These are phyloP conservation scores for Mortierella antarctica DNA, from an alignment of 192 early-diverging fungal genomes.

Conservation along the genomic window DNA sequence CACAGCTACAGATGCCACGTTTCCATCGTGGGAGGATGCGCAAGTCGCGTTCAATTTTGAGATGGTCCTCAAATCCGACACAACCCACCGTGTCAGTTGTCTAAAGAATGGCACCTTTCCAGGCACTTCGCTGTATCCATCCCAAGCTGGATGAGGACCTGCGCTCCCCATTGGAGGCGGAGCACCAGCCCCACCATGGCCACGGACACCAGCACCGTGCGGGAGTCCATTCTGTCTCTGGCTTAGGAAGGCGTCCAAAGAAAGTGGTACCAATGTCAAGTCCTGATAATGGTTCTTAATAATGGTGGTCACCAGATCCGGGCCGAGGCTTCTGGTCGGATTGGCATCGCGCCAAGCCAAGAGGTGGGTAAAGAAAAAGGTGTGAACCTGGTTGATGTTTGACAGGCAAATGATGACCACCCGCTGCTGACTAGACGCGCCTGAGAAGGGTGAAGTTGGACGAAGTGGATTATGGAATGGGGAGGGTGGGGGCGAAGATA, in stretches of 20 bases:
- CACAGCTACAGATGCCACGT: not conserved
- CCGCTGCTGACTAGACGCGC: conserved; percentile 2
- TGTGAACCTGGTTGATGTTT: conserved; percentile 45
- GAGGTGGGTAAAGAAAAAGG: conserved; percentile 46
- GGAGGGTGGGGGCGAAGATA: conserved; percentile 29
- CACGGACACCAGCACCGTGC: not conserved
- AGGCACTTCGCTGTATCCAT: conserved; percentile 44
- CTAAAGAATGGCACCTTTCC: conserved; percentile 38
- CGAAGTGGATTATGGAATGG: conserved; percentile 10
- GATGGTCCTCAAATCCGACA: conserved; percentile 23
- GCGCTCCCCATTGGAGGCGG: not conserved
- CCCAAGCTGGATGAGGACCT: conserved; percentile 48
- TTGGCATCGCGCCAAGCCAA: conserved; percentile 42
- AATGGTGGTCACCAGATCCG: conserved; percentile 41
- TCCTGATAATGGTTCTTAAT: conserved; percentile 50
- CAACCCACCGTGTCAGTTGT: conserved; percentile 42
- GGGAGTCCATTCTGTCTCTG: conserved; percentile 3
- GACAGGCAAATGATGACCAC: conserved; percentile 32
- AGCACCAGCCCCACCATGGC: not conserved
- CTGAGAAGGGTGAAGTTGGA: conserved; percentile 16
- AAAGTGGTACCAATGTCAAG: conserved; percentile 27
- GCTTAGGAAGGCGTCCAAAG: conserved; percentile 19
- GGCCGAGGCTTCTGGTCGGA: conserved; percentile 43
- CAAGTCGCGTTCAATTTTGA: conserved; percentile 12
- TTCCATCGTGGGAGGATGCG: not conserved